These are phyloP conservation scores for Floccularia luteovirens DNA, from an alignment of 768 basidiomycete species.

Conservation along the genomic window DNA sequence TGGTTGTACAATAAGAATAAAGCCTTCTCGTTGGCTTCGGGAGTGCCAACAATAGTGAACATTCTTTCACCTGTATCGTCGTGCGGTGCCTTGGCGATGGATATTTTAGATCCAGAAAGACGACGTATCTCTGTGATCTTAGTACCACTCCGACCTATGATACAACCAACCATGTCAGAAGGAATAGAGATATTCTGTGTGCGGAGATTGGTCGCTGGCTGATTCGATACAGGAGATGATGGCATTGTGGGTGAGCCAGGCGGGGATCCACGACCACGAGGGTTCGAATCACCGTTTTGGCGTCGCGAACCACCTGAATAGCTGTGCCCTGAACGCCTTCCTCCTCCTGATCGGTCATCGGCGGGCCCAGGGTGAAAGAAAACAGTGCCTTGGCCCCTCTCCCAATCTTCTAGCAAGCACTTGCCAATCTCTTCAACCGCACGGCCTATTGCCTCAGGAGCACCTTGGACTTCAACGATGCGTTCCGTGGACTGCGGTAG, in stretches of 20 bases:
- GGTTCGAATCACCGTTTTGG: slow-evolving; percentile 50
- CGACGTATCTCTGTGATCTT: slow-evolving; percentile 99
- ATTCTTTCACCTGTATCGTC: slow-evolving; percentile 99
- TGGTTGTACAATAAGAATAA: slow-evolving; percentile 96
- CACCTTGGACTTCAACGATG: slow-evolving; percentile 95
- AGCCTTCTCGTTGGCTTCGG: slow-evolving; percentile 96
- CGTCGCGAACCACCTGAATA: slow-evolving; percentile 48
- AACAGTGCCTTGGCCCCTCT: slow-evolving; percentile 88
- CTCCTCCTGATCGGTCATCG: slow-evolving; percentile 50
- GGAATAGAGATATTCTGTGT: slow-evolving; percentile 99
- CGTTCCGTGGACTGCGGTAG: slow-evolving; percentile 98
- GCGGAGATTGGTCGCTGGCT: slow-evolving; percentile 73
- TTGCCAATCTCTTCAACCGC: slow-evolving; percentile 96
- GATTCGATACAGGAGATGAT: slow-evolving; percentile 43
- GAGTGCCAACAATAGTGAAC: slow-evolving; percentile 97
- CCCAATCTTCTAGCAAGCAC: slow-evolving; percentile 95
- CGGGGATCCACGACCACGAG: slow-evolving; percentile 41
- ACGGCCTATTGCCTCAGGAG: slow-evolving; percentile 85
- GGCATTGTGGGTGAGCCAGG: slow-evolving; percentile 34
- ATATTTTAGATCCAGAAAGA: slow-evolving; percentile 95
- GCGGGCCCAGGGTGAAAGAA: slow-evolving; percentile 92
- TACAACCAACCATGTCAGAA: slow-evolving; percentile 97
- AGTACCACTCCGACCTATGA: slow-evolving; percentile 92
- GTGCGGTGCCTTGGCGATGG: slow-evolving; percentile 98
- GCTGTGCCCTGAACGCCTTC: slow-evolving; percentile 46